Evolutionary conservation across 768 basidiomycete species (phyloP).

Genomic region (Russula vinacea): DNA sequence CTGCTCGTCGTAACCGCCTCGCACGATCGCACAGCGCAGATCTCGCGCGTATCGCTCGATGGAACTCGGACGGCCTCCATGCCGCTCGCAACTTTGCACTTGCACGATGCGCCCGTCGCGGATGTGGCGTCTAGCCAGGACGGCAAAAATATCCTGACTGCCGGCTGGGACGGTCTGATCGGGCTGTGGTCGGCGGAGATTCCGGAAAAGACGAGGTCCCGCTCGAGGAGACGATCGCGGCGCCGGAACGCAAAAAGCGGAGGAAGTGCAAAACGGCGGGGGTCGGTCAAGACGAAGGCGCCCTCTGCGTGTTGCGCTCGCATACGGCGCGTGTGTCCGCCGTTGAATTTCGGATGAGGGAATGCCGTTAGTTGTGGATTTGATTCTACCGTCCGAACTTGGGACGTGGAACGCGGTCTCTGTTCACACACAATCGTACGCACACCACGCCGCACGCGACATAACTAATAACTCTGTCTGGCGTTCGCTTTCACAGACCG

Average conservation of each 20-base stretch:
- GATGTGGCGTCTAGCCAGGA: conserved; percentile 55
- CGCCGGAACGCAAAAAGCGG: conserved; percentile 51
- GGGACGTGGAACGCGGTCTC: conserved; percentile 80
- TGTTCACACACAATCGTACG: conserved; percentile 69
- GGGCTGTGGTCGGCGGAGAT: conserved; percentile 74
- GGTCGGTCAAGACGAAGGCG: conserved; percentile 49
- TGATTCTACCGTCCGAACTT: conserved; percentile 84
- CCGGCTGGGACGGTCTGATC: conserved; percentile 84
- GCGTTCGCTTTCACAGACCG: conserved; percentile 43
- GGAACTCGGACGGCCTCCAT: conserved; percentile 15
- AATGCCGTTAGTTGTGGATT: conserved; percentile 76
- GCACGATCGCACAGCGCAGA: conserved; percentile 71
- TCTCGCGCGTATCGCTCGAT: conserved; percentile 41
- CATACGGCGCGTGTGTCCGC: conserved; percentile 82
- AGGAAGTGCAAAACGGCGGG: conserved; percentile 45
- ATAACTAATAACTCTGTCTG: neutral
- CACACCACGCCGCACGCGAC: conserved; percentile 7
- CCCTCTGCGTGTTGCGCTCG: conserved; percentile 75
- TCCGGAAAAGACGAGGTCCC: conserved; percentile 63
- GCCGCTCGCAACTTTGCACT: conserved; percentile 65
- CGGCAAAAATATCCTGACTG: conserved; percentile 69
- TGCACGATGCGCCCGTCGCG: conserved; percentile 81
- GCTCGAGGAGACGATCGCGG: conserved; percentile 40
- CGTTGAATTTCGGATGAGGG: conserved; percentile 49
- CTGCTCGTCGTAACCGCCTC: conserved; percentile 63